These are phyloP conservation scores for Prosopis cineraria DNA, from an alignment of 306 rosid genomes.

Conservation along the genomic window DNA sequence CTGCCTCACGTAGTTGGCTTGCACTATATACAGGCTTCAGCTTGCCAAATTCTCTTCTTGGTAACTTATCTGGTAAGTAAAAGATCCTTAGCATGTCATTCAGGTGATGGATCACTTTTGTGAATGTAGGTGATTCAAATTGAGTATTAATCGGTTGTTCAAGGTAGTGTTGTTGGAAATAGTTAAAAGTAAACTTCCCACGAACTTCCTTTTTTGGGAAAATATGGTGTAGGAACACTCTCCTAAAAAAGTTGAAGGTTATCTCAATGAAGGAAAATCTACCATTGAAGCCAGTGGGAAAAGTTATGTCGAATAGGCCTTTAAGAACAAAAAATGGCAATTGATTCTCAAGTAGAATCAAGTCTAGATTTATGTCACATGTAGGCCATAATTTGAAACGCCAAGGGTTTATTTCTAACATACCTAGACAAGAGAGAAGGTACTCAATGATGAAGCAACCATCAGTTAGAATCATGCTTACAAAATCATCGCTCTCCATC, in stretches of 20 bases:
- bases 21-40: background rate
- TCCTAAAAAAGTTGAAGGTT: too few relatives aligned
- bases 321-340: background rate
- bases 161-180: too few relatives aligned
- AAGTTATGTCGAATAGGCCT: background rate
- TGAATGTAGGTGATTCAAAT: too few relatives aligned
- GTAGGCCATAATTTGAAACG: background rate
- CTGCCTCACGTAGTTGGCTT: slow-evolving; percentile 37
- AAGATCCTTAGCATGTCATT: background rate
- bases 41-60: background rate
- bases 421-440: background rate
- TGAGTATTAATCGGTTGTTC: too few relatives aligned
- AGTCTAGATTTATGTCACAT: background rate
- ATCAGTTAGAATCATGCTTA: background rate
- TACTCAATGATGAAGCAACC: background rate
- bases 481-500: background rate
- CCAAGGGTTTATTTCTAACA: background rate
- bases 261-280: background rate
- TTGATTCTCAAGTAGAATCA: too few relatives aligned
- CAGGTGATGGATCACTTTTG: background rate
- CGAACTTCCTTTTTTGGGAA: too few relatives aligned
- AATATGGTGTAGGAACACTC: too few relatives aligned
- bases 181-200: too few relatives aligned
- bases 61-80: background rate
- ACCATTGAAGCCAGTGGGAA: background rate